These are phyloP conservation scores for Viola odorata DNA, from an alignment of 345 rosid species.

Conservation along the genomic window DNA sequence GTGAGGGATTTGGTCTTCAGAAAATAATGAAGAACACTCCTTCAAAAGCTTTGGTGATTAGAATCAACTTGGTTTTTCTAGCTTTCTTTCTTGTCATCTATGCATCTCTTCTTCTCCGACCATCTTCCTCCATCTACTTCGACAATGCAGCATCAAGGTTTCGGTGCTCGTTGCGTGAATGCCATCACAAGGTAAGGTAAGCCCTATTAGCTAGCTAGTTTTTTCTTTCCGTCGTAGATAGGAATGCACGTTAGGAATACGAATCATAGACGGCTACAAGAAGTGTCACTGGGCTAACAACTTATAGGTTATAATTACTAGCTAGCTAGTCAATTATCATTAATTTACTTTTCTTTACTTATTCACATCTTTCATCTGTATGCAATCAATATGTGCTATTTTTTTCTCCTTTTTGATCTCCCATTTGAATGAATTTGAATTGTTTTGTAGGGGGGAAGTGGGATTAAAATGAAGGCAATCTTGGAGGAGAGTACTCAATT, in stretches of 20 bases:
- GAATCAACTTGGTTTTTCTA: slow-evolving; percentile 56
- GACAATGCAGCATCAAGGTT: slow-evolving; percentile 56
- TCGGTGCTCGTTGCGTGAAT: slow-evolving; percentile 66
- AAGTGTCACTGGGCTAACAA: no score
- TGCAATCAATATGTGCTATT: no score
- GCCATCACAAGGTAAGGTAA: slow-evolving; percentile 97
- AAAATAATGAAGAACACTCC: slow-evolving; percentile 53
- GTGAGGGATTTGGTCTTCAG: slow-evolving; percentile 28
- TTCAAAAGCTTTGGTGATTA: slow-evolving; percentile 55
- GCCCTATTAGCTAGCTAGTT: slow-evolving; percentile 12
- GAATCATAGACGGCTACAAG: no score
- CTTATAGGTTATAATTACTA: no score
- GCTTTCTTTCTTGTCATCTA: slow-evolving; percentile 56
- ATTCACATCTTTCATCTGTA: no score
- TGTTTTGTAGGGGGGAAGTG: slow-evolving; percentile 37
- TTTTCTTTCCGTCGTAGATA: no score
- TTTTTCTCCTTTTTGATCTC: not conserved
- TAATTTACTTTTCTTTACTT: no score
- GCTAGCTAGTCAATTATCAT: no score
- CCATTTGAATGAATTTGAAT: slow-evolving; percentile 10
- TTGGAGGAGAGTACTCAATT: slow-evolving; percentile 27
- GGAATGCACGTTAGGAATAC: no score
- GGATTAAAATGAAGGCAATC: slow-evolving; percentile 59
- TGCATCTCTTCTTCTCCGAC: slow-evolving; percentile 50
- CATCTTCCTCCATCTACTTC: slow-evolving; percentile 60